Evolutionary conservation across 306 rosid genomes (phyloP), one percentile per base, ranked within the genome.

Genomic region (Lupinus albus): DNA sequence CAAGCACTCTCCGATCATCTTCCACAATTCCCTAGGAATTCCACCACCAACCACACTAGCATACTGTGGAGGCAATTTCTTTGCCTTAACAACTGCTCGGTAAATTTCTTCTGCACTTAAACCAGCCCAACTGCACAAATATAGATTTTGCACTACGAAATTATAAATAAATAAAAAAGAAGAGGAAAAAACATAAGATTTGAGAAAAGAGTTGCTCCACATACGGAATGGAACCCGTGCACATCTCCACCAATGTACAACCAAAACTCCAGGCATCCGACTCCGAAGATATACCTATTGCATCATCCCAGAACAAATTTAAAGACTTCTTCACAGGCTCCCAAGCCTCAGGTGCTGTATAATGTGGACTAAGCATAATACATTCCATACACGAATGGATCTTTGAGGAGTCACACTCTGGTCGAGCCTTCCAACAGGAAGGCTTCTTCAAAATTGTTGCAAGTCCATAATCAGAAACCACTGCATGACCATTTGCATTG

Each of bases 191-290:
- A 68, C 47, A 62, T 35, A 30, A 71, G 59, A 21, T 65, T 50
- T 47, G 79, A 73, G 64, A 58, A 80, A 72, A 71, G 74, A 73
- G 78, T 69, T 73, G 82, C 78, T 70, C 78, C 81, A 93, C 99
- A 35, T 93, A 93, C 99, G 99, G 99, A 77, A 88, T 83, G 67
- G 99, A 79, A 82, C 99, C 96, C 59, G 99, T 93, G 89, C 99
- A 93, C 99, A 93, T 93, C 88, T 93, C 99, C 56, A 93, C 99
- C 92, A 93, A 79, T 16, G 99, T 93, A 85, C 97, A 93, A 78
- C 97, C 99, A 83, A 90, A 93, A 88, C 99, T 93, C 99, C 99
- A 93, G 15, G 99, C 97, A 80, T 93, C 99, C 44, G 97, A 93
- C 80, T 93, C 97, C 11, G 87, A 75, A 80, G 99, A 93, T 78